Conservation (phyloP, 2,329 filamentous ascomycete species). For the Fusarium sp. region DNA sequence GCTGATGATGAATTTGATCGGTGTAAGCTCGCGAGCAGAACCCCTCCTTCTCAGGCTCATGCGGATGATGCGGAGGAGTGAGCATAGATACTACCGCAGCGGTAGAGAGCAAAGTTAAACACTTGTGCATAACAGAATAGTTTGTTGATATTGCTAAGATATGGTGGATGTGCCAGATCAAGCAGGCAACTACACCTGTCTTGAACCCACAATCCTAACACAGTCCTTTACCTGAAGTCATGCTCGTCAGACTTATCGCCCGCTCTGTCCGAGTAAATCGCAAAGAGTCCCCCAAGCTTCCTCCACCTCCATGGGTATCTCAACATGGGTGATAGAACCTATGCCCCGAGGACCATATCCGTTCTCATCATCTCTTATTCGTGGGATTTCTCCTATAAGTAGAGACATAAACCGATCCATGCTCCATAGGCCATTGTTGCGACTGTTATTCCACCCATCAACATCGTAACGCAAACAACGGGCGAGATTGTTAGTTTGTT, state of each 20-base stretch:
- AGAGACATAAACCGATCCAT: slow-evolving; percentile 42
- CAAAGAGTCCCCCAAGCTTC: slow-evolving; percentile 29
- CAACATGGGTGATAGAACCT: slow-evolving; percentile 40
- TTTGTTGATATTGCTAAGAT: no score
- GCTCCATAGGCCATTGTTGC: slow-evolving; percentile 24
- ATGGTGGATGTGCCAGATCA: no score
- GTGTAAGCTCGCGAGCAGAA: no score
- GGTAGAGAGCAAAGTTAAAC: no score
- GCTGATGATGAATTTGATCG: no score
- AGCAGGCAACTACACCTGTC: no score
- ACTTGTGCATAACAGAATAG: no score
- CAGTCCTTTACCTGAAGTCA: neutral
- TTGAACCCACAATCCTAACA: no score
- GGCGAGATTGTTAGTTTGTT: neutral
- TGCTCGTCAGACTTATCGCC: neutral
- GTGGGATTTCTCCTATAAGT: slow-evolving; percentile 41
- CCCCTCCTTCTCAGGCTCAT: neutral
- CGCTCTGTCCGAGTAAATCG: slow-evolving; percentile 8
- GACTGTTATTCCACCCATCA: neutral
- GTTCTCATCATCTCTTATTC: slow-evolving; percentile 38
- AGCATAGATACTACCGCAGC: no score
- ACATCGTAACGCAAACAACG: slow-evolving; percentile 21
- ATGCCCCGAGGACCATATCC: slow-evolving; percentile 42
- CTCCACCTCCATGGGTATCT: slow-evolving; percentile 25
- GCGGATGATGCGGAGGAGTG: neutral